A percentile compares a stretch with the other conserved stretches of the same genome.
Evolutionary conservation across 805 yeast genomes (phyloP).

Genomic region (Metschnikowia kofuensis): DNA sequence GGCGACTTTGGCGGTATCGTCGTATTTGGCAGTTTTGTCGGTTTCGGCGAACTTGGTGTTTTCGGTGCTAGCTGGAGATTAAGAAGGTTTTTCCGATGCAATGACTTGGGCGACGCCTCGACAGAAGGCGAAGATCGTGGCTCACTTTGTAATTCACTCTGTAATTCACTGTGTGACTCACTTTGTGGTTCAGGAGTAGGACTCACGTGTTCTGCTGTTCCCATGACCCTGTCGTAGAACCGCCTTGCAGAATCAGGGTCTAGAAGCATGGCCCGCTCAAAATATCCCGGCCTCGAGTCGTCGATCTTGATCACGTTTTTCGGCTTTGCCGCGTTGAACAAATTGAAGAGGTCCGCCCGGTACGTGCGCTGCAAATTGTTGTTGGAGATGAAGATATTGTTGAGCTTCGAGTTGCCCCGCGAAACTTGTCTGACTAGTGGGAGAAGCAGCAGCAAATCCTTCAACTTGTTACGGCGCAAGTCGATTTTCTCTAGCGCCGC

Average conservation of each 20-base stretch:
- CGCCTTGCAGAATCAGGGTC: conserved; percentile 48
- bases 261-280: conserved; percentile 53
- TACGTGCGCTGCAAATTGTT: conserved; percentile 46
- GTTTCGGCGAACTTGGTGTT: background rate
- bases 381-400: conserved; percentile 39
- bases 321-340: conserved; percentile 52
- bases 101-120: background rate
- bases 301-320: conserved; percentile 50
- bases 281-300: conserved; percentile 60
- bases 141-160: background rate
- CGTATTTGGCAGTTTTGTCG: too few relatives aligned
- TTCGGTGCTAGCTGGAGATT: conserved; percentile 6
- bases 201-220: background rate
- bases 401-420: conserved; percentile 30
- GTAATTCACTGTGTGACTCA: too few relatives aligned
- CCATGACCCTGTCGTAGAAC: conserved; percentile 39
- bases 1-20: too few relatives aligned
- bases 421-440: conserved; percentile 37
- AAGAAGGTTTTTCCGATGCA: conserved; percentile 5
- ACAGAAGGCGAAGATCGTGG: background rate
- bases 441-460: conserved; percentile 29
- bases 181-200: too few relatives aligned
- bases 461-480: conserved; percentile 46
- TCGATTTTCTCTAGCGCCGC: conserved; percentile 48
- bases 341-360: conserved; percentile 53